Evolutionary conservation across 1,139 yeast species (phyloP).

Genomic region (Wickerhamomyces sp.): DNA sequence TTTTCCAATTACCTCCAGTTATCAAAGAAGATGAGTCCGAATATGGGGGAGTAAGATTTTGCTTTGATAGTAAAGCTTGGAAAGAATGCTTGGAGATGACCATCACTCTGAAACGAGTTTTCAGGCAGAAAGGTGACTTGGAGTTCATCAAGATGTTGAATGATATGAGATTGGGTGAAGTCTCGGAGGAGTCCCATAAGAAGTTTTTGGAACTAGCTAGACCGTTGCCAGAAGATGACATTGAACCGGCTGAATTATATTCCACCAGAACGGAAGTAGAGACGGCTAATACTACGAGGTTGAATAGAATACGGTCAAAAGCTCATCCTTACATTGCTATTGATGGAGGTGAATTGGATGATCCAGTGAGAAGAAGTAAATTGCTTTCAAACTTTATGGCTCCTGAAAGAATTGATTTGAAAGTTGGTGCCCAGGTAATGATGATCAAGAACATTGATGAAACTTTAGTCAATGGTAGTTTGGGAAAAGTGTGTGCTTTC

Average conservation of each 20-base stretch:
- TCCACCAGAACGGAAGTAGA: conserved; percentile 87
- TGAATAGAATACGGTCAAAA: conserved; percentile 37
- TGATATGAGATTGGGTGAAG: conserved; percentile 74
- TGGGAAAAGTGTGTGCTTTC: conserved; percentile 82
- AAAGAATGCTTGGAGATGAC: conserved; percentile 55
- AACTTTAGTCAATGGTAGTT: conserved; percentile 83
- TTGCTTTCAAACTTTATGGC: conserved; percentile 68
- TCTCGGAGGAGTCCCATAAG: conserved; percentile 46
- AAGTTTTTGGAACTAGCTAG: conserved; percentile 57
- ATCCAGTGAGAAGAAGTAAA: conserved; percentile 36
- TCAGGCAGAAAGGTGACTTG: conserved; percentile 82
- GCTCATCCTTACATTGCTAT: conserved; percentile 49
- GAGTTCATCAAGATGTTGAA: conserved; percentile 80
- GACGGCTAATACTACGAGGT: conserved; percentile 56
- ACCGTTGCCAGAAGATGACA: conserved; percentile 59
- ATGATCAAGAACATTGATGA: conserved; percentile 87
- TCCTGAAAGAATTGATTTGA: conserved; percentile 55
- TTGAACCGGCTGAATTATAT: conserved; percentile 81
- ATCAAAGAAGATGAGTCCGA: conserved; percentile 32
- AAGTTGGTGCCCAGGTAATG: conserved; percentile 93
- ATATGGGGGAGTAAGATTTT: conserved; percentile 39
- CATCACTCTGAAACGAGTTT: conserved; percentile 71
- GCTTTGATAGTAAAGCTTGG: conserved; percentile 83
- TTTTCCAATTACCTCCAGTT: conserved; percentile 89
- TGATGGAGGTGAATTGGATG: conserved; percentile 58